These are phyloP conservation scores for Vanderwaltozyma yarrowii DNA, from an alignment of 805 yeast species.

Conservation along the genomic window DNA sequence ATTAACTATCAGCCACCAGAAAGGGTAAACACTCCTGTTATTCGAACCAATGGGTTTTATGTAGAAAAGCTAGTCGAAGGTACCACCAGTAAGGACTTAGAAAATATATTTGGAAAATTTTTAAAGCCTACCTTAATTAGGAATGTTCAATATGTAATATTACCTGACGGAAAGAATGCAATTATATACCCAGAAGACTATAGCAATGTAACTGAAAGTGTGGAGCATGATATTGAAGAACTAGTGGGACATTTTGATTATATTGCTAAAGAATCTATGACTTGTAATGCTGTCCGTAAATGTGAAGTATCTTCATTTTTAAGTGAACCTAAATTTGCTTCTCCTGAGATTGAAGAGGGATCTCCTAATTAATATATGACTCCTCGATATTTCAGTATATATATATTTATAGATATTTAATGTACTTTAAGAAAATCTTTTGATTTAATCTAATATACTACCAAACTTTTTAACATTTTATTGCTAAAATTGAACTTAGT, in stretches of 20 bases:
- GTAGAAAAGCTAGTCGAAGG: slow-evolving; percentile 47
- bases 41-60: slow-evolving; percentile 41
- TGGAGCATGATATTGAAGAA: slow-evolving; percentile 35
- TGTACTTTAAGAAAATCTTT: no score
- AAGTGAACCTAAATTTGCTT: neutral
- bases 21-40: slow-evolving; percentile 17
- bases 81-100: slow-evolving; percentile 37
- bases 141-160: slow-evolving; percentile 14
- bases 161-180: slow-evolving; percentile 7
- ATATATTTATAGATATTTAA: no score
- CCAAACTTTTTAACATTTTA: no score
- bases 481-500: neutral
- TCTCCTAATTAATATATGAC: no score
- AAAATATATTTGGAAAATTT: slow-evolving; percentile 24
- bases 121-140: slow-evolving; percentile 21
- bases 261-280: slow-evolving; percentile 16
- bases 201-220: slow-evolving; percentile 28
- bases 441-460: no score
- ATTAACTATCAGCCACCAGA: slow-evolving; percentile 19
- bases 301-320: slow-evolving; percentile 9
- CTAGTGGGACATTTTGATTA: slow-evolving; percentile 29
- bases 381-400: slow-evolving; percentile 46
- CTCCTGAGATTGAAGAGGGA: neutral
- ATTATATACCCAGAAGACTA: slow-evolving; percentile 27
- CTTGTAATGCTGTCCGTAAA: slow-evolving; percentile 15